Evolutionary conservation across 1,284 basidiomycete genomes (phyloP), one percentile per base, ranked within the genome.

Genomic region (Tremellales sp.): DNA sequence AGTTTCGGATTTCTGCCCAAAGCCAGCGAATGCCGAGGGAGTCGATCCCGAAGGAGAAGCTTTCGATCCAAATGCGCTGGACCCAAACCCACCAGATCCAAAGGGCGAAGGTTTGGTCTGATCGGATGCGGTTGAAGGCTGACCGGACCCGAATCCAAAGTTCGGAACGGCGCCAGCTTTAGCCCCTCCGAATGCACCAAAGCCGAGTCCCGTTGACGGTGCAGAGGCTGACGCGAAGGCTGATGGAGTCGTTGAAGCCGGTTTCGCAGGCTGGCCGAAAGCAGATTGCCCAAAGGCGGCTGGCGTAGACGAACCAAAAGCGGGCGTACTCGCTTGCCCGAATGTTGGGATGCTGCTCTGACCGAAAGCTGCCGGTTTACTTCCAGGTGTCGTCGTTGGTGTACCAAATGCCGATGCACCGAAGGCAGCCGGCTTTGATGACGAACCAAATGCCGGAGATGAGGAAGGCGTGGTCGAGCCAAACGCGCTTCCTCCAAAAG

Each of bases 371-470:
- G 53, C 38, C 25, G 48, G 40, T 8, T 43, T 42, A 12, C 32
- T n/a, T 4, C 42, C 46, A 13, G 48, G 48, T 22, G 50, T 45
- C 7, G 39, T 51, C 3, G 41, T 42, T 4, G 52, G 29, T 12
- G 45, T 19, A 12, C 61, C 60, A 46, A 64, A 65, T 7, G 58
- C 36, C 9, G 60, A 54, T 10, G 47, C 27, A 16, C 54, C 60
- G 27, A 63, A 64, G 3, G 56, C 45, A 21, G 67, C 13, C 21
- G 18, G 55, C 13, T 35, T 48, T 6, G 50, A 28, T 4, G 51
- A 33, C 9, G 34, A 24, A 25, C 57, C 47, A 48, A 58, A 9
- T 1, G 37, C 51, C 10, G 51, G 45, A n/a, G 56, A 32, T 5
- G 45, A 25, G 4, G 46, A n/a, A 5, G 46, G 38, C 8, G 57